Evolutionary conservation across 2,329 filamentous ascomycete species (phyloP).

Genomic region (Salinomyces thailandicus): DNA sequence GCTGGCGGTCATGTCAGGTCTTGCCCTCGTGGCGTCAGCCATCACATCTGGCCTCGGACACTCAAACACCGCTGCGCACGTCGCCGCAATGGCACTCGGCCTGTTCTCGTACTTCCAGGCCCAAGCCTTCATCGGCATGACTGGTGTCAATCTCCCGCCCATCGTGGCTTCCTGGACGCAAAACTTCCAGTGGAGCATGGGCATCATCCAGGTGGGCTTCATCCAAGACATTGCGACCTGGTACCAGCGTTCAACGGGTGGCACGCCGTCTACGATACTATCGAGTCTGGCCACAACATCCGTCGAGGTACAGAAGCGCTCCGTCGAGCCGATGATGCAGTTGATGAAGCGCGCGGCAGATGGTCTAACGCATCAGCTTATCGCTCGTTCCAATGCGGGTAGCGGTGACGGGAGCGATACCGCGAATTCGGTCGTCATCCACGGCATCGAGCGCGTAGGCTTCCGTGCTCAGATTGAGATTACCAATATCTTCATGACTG

Average conservation of each 20-base stretch:
- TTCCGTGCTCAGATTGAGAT: slow-evolving; percentile 76
- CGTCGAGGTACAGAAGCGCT: slow-evolving; percentile 68
- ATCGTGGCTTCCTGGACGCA: slow-evolving; percentile 90
- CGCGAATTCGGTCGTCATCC: slow-evolving; percentile 45
- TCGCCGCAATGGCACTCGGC: slow-evolving; percentile 87
- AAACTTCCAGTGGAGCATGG: slow-evolving; percentile 98
- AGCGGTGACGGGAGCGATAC: slow-evolving; percentile 22
- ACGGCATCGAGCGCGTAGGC: slow-evolving; percentile 79
- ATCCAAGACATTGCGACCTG: slow-evolving; percentile 83
- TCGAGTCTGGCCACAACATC: slow-evolving; percentile 64
- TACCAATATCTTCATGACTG: slow-evolving; percentile 89
- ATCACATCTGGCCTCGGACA: slow-evolving; percentile 84
- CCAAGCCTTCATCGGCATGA: slow-evolving; percentile 83
- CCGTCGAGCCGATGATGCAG: slow-evolving; percentile 34
- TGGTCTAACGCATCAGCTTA: slow-evolving; percentile 30
- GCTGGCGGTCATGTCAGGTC: slow-evolving; percentile 75
- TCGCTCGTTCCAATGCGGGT: slow-evolving; percentile 17
- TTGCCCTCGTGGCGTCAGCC: slow-evolving; percentile 74
- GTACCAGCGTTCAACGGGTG: slow-evolving; percentile 91
- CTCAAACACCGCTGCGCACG: slow-evolving; percentile 86
- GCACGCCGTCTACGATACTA: slow-evolving; percentile 68
- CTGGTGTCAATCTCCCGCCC: slow-evolving; percentile 68
- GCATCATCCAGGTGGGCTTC: slow-evolving; percentile 79
- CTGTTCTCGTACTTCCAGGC: slow-evolving; percentile 91
- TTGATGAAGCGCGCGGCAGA: slow-evolving; percentile 46